These are phyloP conservation scores for Yamadazyma diddensiae DNA, from an alignment of 1,139 yeast species.

Conservation along the genomic window DNA sequence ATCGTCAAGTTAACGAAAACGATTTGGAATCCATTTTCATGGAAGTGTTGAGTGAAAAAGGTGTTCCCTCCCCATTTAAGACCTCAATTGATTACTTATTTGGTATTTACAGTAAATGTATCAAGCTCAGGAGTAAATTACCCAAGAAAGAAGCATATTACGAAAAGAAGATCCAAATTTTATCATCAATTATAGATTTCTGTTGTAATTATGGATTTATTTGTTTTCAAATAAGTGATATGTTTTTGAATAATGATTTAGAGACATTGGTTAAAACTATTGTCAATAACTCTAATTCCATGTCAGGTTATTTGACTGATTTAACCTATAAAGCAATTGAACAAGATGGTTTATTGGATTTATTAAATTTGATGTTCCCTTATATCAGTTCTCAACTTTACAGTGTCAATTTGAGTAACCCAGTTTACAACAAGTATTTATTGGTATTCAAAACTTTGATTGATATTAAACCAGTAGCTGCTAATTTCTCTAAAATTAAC, in stretches of 20 bases:
- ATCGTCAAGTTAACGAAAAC: slow-evolving; percentile 21
- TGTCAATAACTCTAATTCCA: slow-evolving; percentile 28
- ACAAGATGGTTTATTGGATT: slow-evolving; percentile 62
- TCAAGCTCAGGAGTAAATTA: slow-evolving; percentile 36
- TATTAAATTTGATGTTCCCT: slow-evolving; percentile 57
- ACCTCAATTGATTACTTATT: slow-evolving; percentile 48
- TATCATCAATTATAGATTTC: slow-evolving; percentile 51
- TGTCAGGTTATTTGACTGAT: slow-evolving; percentile 55
- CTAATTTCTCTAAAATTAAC: slow-evolving; percentile 53
- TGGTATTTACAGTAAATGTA: slow-evolving; percentile 40
- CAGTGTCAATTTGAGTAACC: slow-evolving; percentile 39
- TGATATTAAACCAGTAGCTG: slow-evolving; percentile 60
- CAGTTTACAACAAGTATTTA: slow-evolving; percentile 50
- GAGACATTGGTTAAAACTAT: slow-evolving; percentile 25
- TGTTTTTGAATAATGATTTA: slow-evolving; percentile 49
- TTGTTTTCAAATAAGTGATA: slow-evolving; percentile 66
- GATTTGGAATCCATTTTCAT: slow-evolving; percentile 45
- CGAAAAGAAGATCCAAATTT: slow-evolving; percentile 34
- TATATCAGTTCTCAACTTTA: slow-evolving; percentile 31
- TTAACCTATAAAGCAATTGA: slow-evolving; percentile 58
- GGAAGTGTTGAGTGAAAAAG: slow-evolving; percentile 54
- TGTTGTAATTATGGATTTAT: slow-evolving; percentile 68
- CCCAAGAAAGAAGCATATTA: slow-evolving; percentile 39
- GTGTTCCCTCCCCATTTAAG: slow-evolving; percentile 28
- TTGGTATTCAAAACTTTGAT: slow-evolving; percentile 59